phyloP scores from a whole-genome alignment of 257 asterid genomes.

The Solanum chilense region DNA sequence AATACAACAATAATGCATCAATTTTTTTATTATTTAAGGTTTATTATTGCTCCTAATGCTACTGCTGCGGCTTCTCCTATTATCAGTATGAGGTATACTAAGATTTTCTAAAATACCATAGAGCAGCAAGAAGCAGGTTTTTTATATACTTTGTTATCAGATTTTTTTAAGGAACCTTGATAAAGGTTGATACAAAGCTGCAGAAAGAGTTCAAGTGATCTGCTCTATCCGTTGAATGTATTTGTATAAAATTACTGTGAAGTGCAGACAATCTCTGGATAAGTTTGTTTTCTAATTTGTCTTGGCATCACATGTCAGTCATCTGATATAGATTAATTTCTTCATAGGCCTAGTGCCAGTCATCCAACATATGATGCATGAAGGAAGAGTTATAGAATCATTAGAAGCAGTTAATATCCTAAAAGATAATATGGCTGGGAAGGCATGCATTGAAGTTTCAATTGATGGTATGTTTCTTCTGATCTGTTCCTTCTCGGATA shows the following conservation, averaged over 20 bases:
- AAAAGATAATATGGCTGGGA: conserved; percentile 22
- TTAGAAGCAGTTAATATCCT: conserved; percentile 38
- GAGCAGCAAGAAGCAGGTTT: neutral
- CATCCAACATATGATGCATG: conserved; percentile 48
- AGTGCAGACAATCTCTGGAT: neutral
- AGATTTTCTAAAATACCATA: neutral
- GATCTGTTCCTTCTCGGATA: neutral
- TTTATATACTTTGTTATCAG: neutral
- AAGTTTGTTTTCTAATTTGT: neutral
- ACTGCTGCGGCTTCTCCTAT: neutral
- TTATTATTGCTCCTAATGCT: neutral
- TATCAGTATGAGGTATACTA: neutral
- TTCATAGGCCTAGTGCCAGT: conserved; percentile 81
- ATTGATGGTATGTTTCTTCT: conserved; percentile 39
- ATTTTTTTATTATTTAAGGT: neutral
- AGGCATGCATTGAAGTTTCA: conserved; percentile 50
- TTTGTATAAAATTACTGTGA: neutral
- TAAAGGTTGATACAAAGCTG: neutral
- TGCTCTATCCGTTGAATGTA: neutral
- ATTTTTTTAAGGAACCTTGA: neutral
- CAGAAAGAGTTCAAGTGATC: neutral
- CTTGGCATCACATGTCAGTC: neutral
- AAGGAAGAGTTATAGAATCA: conserved; percentile 46
- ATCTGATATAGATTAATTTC: neutral
- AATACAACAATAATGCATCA: neutral